Evolutionary conservation across 169 alveolate genomes (phyloP), one percentile per base, ranked within the genome.

Genomic region (Cryptosporidium ubiquitum): DNA sequence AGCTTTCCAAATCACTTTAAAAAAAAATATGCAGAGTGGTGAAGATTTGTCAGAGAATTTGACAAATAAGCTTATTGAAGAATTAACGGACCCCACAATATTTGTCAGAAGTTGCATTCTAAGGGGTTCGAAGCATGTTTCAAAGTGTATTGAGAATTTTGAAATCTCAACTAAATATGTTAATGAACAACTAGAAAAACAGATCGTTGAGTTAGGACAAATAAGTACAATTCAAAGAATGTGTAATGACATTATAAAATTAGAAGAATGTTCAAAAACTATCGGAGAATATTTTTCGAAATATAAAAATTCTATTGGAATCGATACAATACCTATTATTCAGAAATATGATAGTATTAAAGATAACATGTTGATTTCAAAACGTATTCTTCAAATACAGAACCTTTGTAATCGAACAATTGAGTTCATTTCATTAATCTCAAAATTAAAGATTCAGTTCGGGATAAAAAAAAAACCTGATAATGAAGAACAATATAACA

Each of bases 101-200:
- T 79, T 79, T 79, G 68, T 79, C 40, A 58, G 79, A 44, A 58
- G 89, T 44, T 79, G 89, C 52, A 42, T 79, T 31, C 37, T 79
- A 42, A 58, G 74, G 29, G 89, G 89, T 18, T 40, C 74, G 18
- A 61, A 58, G 26, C 69, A 79, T 18, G 37, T 61, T 44, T 79
- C 89, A 35, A 23, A 49, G 18, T 79, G 89, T 47, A 79, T 60
- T 18, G 26, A 79, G 16, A 64, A 64, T 44, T 44, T 79, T 61
- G 89, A 64, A 23, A 58, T 42, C n/a, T 75, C 75, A 40, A 79
- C 40, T 44, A 42, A 37, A n/a, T 66, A 79, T 42, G 33, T 79
- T 35, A 64, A 79, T 42, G 68, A 79, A 14, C 73, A 79, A 42
- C 37, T 79, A 23, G 73, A 79, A 26, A 37, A 61, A 42, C 47